Conservation (phyloP, 2,329 filamentous ascomycete genomes). For the Myriosclerotinia scirpicola region DNA sequence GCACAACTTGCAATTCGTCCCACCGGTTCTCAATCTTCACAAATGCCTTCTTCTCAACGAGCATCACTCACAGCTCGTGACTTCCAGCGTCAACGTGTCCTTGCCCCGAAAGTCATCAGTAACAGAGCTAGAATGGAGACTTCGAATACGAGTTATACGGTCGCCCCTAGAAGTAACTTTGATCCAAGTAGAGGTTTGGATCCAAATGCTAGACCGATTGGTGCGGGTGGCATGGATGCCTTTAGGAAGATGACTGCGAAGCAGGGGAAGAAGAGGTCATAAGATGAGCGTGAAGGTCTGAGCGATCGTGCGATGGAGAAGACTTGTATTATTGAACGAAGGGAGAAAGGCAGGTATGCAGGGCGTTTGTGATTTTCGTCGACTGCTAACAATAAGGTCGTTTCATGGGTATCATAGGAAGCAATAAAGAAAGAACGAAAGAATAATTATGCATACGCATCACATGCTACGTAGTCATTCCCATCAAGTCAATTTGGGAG, state of each 20-base stretch:
- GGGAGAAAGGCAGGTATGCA: conserved; percentile 7
- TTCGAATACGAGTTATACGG: conserved; percentile 40
- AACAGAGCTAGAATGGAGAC: conserved; percentile 55
- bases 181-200: conserved; percentile 53
- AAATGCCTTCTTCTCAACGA: conserved; percentile 35
- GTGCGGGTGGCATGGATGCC: conserved; percentile 62
- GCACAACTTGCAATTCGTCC: conserved; percentile 41
- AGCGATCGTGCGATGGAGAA: background rate
- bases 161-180: conserved; percentile 56
- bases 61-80: conserved; percentile 37
- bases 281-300: background rate
- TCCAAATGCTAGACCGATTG: conserved; percentile 55
- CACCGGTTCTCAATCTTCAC: conserved; percentile 36
- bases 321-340: conserved; percentile 16
- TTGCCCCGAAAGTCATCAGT: conserved; percentile 54
- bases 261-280: conserved; percentile 47
- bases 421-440: conserved; percentile 7
- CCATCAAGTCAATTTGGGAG: background rate
- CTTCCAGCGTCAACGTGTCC: conserved; percentile 56
- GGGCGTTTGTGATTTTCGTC: conserved; percentile 13
- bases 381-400: conserved; percentile 8
- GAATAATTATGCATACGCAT: conserved; percentile 8
- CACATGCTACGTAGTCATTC: conserved; percentile 6
- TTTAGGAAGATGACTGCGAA: conserved; percentile 67
- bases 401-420: conserved; percentile 17